A percentile compares a stretch with the other conserved stretches of the same genome.
Evolutionary conservation across 129 eudicot species (phyloP).

Genomic region (Flaveria bidentis): DNA sequence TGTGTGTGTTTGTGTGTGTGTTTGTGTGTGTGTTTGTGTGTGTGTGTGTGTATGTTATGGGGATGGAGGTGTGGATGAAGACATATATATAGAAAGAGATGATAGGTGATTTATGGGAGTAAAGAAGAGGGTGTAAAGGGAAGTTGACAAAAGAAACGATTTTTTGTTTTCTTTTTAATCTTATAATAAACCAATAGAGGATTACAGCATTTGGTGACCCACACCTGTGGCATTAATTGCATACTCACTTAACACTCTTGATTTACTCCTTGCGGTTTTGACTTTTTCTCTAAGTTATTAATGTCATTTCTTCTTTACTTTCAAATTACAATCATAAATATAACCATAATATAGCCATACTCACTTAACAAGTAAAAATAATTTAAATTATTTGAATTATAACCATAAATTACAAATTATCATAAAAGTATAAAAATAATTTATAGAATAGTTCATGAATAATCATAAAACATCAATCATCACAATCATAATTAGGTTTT

Average conservation of each 20-base stretch:
- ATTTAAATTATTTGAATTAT: no score
- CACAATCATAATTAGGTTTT: no score
- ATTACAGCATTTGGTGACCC: conserved; percentile 49
- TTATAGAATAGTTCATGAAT: no score
- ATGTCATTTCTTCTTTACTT: background rate
- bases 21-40: conserved; percentile 20
- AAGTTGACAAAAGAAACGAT: conserved; percentile 40
- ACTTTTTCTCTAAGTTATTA: conserved; percentile 19
- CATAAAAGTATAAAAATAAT: no score
- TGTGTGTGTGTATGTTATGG: conserved; percentile 14
- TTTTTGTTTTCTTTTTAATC: conserved; percentile 15
- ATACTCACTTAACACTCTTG: conserved; percentile 13
- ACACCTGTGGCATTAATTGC: conserved; percentile 49
- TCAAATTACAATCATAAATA: no score
- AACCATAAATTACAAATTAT: no score
- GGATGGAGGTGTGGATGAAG: conserved; percentile 35
- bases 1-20: conserved; percentile 5
- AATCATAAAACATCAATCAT: no score
- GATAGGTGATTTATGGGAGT: conserved; percentile 41
- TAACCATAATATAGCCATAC: no score
- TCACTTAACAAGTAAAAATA: no score
- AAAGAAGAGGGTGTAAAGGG: conserved; percentile 24
- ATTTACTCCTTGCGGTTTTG: conserved; percentile 26
- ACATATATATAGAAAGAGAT: conserved; percentile 28
- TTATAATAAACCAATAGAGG: background rate